These are phyloP conservation scores for Arabidopsis thaliana DNA, from an alignment of 345 rosid genomes.

Conservation along the genomic window DNA sequence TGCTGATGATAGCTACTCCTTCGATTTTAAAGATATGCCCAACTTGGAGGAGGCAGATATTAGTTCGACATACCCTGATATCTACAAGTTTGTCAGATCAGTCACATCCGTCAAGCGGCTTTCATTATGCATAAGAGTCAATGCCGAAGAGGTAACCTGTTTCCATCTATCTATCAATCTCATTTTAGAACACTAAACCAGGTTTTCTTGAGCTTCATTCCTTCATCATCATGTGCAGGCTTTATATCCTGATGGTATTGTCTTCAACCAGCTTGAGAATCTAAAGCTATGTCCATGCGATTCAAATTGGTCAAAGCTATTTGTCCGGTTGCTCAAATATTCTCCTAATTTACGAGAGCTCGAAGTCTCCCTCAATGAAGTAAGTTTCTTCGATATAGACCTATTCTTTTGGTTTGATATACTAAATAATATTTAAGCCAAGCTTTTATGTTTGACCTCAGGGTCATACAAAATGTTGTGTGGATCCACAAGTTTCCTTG, in stretches of 20 bases:
- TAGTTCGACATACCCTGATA: background rate
- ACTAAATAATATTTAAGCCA: background rate
- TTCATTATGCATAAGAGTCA: conserved; percentile 9
- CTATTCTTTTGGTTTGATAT: background rate
- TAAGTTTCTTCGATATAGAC: conserved; percentile 1
- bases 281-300: background rate
- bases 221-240: background rate
- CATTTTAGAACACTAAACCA: background rate
- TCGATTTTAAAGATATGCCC: background rate
- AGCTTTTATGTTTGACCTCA: background rate
- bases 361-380: background rate
- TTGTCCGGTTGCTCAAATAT: conserved; percentile 6
- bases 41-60: conserved; percentile 17
- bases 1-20: background rate
- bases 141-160: conserved; percentile 1
- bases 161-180: background rate
- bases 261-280: conserved; percentile 4
- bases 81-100: background rate
- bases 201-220: background rate
- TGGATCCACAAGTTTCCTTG: background rate
- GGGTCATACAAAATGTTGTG: background rate
- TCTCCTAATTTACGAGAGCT: conserved; percentile 19
- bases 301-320: background rate
- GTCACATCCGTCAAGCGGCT: conserved; percentile 10
- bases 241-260: background rate